Evolutionary conservation across 2,329 filamentous ascomycete genomes (phyloP), one percentile per base, ranked within the genome.

Genomic region (Arachnomyces sp.): DNA sequence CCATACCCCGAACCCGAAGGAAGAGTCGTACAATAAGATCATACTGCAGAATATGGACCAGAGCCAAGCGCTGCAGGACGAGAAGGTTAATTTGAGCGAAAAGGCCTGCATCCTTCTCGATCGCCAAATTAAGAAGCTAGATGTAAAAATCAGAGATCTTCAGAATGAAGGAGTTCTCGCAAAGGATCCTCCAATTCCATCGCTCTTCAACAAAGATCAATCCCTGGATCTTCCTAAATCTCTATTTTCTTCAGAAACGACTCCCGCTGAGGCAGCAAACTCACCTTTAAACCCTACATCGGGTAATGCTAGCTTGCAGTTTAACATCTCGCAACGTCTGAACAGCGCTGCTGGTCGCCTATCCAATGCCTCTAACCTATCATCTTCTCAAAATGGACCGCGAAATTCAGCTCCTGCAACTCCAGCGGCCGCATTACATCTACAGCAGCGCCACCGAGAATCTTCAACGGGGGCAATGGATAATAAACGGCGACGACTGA

Each of bases 41-140:
- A 73, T 81, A 36, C 55, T 72, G 39, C 67, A 78, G 45, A 75
- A 75, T 47, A 74, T 74, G 52, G 77, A 81, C 47, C 67, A 68
- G 39, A 72, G 72, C 38, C 68, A 77, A 38, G 64, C 70, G 16
- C 52, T 82, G 31, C 78, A 82, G 49, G 73, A 77, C 34, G 78
- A 82, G 53, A 82, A 82, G 56, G 69, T 78, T 36, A 69, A 67
- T 1, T 57, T 82, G 21, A 73, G 72, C 34, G 76, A 81, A 39
- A 80, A 78, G 53, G 76, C 77, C 3, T 69, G 69, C 33, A 63
- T 71, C 11, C 62, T 82, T 50, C 66, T 82, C 14, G 78, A 82
- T 49, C 73, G 78, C 1, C 76, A 82, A 45, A 71, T 82, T 47
- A 81, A 78, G 57, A 71, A 72, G 40, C 62, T 82, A 4, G 78